phyloP scores from a whole-genome alignment of 441 rosid species.

The Aquilaria agallochum region DNA sequence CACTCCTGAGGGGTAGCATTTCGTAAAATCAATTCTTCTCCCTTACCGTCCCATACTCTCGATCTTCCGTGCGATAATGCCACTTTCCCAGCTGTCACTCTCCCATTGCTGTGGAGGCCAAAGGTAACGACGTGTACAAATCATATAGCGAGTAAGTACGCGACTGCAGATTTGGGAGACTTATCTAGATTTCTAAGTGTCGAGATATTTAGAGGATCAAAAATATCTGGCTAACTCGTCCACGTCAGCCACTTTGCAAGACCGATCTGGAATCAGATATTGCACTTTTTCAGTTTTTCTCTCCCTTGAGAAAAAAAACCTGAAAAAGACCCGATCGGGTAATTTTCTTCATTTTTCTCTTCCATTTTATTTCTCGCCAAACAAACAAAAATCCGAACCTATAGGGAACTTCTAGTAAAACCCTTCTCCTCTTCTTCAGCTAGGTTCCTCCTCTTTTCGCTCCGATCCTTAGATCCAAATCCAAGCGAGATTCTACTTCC shows the following conservation, averaged over 20 bases:
- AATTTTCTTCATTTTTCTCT: not conserved
- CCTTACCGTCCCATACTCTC: too few species aligned
- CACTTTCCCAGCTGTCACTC: too few species aligned
- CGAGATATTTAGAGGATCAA: constrained; percentile 38
- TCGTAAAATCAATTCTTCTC: too few species aligned
- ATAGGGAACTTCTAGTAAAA: constrained; percentile 9
- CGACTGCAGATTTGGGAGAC: too few species aligned
- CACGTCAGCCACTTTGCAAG: constrained; percentile 54
- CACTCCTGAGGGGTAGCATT: too few species aligned
- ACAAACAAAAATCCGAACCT: constrained; percentile 28
- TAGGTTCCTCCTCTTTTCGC: constrained; percentile 1
- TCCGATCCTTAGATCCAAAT: constrained; percentile 14
- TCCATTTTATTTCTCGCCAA: constrained; percentile 13
- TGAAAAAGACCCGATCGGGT: not conserved
- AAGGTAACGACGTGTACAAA: too few species aligned
- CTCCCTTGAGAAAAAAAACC: constrained; percentile 3
- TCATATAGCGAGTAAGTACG: not conserved
- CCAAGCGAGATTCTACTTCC: not conserved
- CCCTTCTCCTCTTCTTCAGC: constrained; percentile 4
- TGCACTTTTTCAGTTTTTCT: constrained; percentile 42
- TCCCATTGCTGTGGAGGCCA: too few species aligned
- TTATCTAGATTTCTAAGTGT: not conserved
- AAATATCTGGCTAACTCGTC: constrained; percentile 77
- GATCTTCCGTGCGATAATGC: too few species aligned
- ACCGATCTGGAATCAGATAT: constrained; percentile 56